These are phyloP conservation scores for Picochlorum sp. DNA, from an alignment of 139 green algal species.

Conservation along the genomic window DNA sequence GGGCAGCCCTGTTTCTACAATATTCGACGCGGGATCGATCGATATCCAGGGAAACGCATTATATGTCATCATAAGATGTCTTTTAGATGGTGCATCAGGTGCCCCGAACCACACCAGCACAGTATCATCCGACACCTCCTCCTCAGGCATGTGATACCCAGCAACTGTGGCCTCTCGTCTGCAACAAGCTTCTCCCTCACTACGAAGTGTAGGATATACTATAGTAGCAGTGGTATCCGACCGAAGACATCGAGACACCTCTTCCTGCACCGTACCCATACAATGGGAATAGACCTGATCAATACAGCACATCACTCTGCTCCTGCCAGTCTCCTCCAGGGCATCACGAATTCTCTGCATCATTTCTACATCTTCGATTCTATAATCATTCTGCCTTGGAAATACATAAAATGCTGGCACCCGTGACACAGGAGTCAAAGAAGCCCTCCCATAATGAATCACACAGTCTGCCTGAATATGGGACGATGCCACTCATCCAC, in stretches of 20 bases:
- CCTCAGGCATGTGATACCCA: not conserved
- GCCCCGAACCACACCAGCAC: constrained; percentile 53
- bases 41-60: constrained; percentile 40
- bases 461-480: constrained; percentile 69
- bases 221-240: constrained; percentile 4
- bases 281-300: constrained; percentile 2
- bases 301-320: not conserved
- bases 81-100: constrained; percentile 25
- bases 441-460: constrained; percentile 87
- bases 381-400: constrained; percentile 16
- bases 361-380: not conserved
- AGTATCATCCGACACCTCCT: constrained; percentile 12
- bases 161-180: not conserved
- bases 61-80: constrained; percentile 57
- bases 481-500: constrained; percentile 75
- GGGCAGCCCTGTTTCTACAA: constrained; percentile 21
- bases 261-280: not conserved
- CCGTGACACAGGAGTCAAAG: constrained; percentile 51
- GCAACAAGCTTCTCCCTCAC: too few relatives aligned
- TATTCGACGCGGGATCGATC: constrained; percentile 22
- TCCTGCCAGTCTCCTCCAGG: not conserved
- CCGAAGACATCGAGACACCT: constrained; percentile 1
- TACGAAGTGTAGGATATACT: constrained; percentile 11
- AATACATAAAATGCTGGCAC: constrained; percentile 79
- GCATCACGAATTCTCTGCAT: not conserved